A percentile compares a stretch with the other conserved stretches of the same genome.
These are phyloP conservation scores for Primulina eburnea DNA, from an alignment of 257 asterid species.

Conservation along the genomic window DNA sequence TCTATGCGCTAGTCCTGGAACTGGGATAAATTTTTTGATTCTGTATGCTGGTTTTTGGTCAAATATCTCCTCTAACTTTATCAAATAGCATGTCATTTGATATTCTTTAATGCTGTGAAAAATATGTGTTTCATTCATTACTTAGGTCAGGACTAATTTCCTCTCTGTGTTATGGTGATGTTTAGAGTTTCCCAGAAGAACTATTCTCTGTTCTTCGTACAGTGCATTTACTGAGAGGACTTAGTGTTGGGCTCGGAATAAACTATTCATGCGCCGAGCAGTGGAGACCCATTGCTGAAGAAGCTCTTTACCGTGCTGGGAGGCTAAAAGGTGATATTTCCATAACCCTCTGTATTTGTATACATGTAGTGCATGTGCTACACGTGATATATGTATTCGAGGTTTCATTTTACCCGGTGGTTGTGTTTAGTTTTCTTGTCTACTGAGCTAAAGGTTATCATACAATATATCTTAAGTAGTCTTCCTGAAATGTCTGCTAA, in stretches of 20 bases:
- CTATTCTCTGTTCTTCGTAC: constrained; percentile 95
- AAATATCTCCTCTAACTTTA: neutral
- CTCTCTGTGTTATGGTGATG: constrained; percentile 13
- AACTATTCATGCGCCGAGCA: constrained; percentile 93
- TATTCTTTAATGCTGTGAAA: neutral
- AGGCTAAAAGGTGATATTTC: constrained; percentile 53
- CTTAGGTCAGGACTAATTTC: constrained; percentile 7
- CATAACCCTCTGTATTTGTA: neutral
- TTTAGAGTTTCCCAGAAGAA: constrained; percentile 92
- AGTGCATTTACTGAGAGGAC: constrained; percentile 89
- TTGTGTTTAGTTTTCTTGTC: neutral
- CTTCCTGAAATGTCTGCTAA: neutral
- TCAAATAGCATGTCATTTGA: neutral
- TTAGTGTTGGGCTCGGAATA: constrained; percentile 91
- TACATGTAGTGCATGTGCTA: too few relatives aligned
- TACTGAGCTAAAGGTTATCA: neutral
- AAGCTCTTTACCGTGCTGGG: constrained; percentile 71
- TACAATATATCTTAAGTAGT: neutral
- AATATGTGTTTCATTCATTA: constrained; percentile 1
- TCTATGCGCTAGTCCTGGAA: neutral
- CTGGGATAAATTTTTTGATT: neutral
- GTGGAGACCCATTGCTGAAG: constrained; percentile 95
- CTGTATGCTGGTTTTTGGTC: neutral
- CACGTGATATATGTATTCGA: too few relatives aligned
- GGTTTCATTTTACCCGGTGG: too few relatives aligned